Evolutionary conservation across 176 grass and related monocot genomes (phyloP), one percentile per base, ranked within the genome.

Genomic region (Phoenix dactylifera): DNA sequence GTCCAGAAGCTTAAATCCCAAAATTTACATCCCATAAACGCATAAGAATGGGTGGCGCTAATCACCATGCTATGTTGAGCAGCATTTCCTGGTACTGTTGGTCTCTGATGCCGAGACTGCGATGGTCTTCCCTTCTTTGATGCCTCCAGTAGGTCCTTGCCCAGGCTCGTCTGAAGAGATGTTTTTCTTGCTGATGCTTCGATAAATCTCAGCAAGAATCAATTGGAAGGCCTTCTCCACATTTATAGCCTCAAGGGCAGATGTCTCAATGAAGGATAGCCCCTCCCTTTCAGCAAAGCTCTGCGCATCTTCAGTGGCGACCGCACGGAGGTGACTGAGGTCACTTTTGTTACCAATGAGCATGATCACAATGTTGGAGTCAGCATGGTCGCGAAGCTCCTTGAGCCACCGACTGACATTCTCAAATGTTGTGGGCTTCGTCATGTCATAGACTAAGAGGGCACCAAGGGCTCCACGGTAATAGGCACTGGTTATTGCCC

Each of bases 151-250:
- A 20, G 60, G 7, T 49, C 32, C 32, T 63, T 6, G 0, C 32
- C 18, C 60, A 63, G 60, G 1, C 17, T 10, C 32, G 10, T 63
- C 35, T 10, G 35, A 22, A 39, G 35, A 63, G 35, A 63, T 50
- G 19, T 49, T 63, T 35, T 63, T 63, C 60, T 63, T 63, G 22
- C 60, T 63, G 30, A 63, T 19, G 17, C 44, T 35, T 15, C 60
- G 60, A 50, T 63, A 50, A 22, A 63, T 63, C 60, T 63, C 60
- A 24, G 9, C 60, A 49, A 63, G 35, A 5, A 63, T 63, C 7
- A 63, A 15, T 15, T 49, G 35, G 60, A 63, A 63, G 18, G 60
- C 60, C 18, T 63, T 63, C 60, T 63, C 60, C n/a, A 63, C 60
- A 63, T 63, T 63, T 15, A 35, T 23, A 5, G 60, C 30, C 17